phyloP scores from a whole-genome alignment of 495 filamentous ascomycete genomes.

The Aspergillus hancockii region DNA sequence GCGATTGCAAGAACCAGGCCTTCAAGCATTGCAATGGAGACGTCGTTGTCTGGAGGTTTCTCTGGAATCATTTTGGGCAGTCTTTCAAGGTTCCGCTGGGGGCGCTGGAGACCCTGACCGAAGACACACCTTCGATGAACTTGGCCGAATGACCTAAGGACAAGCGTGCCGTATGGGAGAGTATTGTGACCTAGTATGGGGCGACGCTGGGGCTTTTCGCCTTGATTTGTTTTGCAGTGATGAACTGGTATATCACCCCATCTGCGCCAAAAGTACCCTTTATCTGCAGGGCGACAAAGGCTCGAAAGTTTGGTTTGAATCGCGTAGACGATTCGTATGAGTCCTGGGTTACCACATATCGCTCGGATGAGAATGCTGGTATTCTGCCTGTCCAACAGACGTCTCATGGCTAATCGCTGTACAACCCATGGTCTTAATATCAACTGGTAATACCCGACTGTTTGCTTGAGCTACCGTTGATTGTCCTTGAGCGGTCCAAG shows the following conservation, averaged over 20 bases:
- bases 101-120: not conserved
- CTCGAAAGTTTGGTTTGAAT: conserved; percentile 13
- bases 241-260: conserved; percentile 7
- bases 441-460: no score
- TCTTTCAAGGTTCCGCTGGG: not conserved
- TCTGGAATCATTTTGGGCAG: conserved; percentile 6
- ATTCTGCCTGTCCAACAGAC: not conserved
- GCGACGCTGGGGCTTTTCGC: conserved; percentile 3
- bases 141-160: conserved; percentile 20
- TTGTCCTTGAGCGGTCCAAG: no score
- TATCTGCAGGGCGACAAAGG: conserved; percentile 7
- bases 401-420: no score
- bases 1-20: conserved; percentile 16
- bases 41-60: conserved; percentile 12
- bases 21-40: conserved; percentile 24
- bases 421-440: no score
- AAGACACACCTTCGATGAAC: not conserved
- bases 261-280: not conserved
- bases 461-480: no score
- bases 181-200: conserved; percentile 10
- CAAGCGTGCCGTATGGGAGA: conserved; percentile 22
- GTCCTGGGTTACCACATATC: conserved; percentile 7
- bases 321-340: conserved; percentile 4
- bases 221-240: not conserved
- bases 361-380: conserved; percentile 8